phyloP scores from a whole-genome alignment of 805 yeast genomes.

The Candida jianshihensis region DNA sequence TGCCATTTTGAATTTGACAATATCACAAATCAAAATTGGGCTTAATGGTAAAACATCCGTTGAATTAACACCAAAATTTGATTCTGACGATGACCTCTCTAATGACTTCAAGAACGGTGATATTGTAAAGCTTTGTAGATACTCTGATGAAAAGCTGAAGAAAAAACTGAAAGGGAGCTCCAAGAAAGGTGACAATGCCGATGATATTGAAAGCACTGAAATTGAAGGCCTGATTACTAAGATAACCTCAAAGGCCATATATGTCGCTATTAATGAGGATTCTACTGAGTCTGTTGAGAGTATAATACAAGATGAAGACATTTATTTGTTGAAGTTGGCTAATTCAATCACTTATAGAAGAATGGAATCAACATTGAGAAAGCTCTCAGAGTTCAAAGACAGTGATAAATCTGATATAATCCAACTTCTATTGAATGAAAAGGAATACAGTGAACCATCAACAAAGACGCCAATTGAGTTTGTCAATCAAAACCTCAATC shows the following conservation, averaged over 20 bases:
- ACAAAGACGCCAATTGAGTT: conserved; percentile 22
- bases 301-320: conserved; percentile 35
- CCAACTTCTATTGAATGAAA: conserved; percentile 39
- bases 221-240: background rate
- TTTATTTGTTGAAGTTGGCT: conserved; percentile 53
- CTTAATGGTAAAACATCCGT: conserved; percentile 68
- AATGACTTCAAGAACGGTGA: conserved; percentile 57
- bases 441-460: conserved; percentile 11
- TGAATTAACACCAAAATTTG: conserved; percentile 55
- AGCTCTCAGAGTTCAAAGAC: conserved; percentile 43
- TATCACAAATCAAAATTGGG: conserved; percentile 65
- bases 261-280: background rate
- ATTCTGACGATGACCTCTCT: conserved; percentile 23
- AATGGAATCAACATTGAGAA: conserved; percentile 72
- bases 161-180: conserved; percentile 7
- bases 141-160: conserved; percentile 17
- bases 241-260: background rate
- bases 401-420: conserved; percentile 29
- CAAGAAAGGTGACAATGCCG: conserved; percentile 42
- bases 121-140: conserved; percentile 45
- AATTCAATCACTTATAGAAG: conserved; percentile 70
- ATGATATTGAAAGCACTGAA: conserved; percentile 29
- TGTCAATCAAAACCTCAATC: conserved; percentile 34
- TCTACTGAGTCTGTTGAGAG: conserved; percentile 43
- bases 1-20: conserved; percentile 61